A percentile compares a stretch with the other conserved stretches of the same genome.
Evolutionary conservation across 1,284 basidiomycete genomes (phyloP).

Genomic region (Schizophyllum commune): DNA sequence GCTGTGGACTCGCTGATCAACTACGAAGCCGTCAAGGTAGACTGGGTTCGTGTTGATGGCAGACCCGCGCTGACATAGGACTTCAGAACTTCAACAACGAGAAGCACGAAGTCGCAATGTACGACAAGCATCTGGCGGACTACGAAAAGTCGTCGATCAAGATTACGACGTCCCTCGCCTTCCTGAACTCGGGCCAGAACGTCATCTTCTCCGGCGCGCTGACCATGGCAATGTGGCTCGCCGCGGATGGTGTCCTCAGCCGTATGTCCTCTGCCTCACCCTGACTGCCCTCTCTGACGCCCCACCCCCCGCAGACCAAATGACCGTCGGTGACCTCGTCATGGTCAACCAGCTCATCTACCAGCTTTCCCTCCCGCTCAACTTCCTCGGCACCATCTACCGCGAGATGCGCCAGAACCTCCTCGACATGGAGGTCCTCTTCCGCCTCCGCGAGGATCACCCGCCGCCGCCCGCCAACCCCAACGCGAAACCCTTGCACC

Average conservation of each 20-base stretch:
- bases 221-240: slow-evolving; percentile 94
- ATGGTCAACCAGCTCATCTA: slow-evolving; percentile 99
- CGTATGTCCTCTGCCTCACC: too few species aligned
- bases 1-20: slow-evolving; percentile 96
- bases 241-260: slow-evolving; percentile 89
- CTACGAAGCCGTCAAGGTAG: slow-evolving; percentile 95
- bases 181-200: slow-evolving; percentile 94
- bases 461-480: slow-evolving; percentile 48
- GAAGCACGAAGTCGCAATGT: slow-evolving; percentile 83
- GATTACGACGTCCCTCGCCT: slow-evolving; percentile 91
- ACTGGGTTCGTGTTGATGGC: slow-evolving; percentile 7
- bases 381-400: slow-evolving; percentile 96
- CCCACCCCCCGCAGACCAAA: slow-evolving; percentile 87
- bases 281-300: too few species aligned
- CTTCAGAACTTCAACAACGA: slow-evolving; percentile 95
- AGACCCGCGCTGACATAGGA: slow-evolving; percentile 7
- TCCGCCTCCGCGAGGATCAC: slow-evolving; percentile 85
- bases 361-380: slow-evolving; percentile 91
- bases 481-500: slow-evolving; percentile 56
- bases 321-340: slow-evolving; percentile 97
- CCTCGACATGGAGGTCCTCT: slow-evolving; percentile 94
- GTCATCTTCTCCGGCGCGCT: slow-evolving; percentile 91
- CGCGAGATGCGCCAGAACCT: slow-evolving; percentile 93
- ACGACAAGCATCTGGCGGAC: slow-evolving; percentile 80
- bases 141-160: slow-evolving; percentile 93